Percentiles rank a stretch among this genome's conserved stretches.
These are phyloP conservation scores for Aspergillus texensis DNA, from an alignment of 2,329 filamentous ascomycete genomes.

Conservation along the genomic window DNA sequence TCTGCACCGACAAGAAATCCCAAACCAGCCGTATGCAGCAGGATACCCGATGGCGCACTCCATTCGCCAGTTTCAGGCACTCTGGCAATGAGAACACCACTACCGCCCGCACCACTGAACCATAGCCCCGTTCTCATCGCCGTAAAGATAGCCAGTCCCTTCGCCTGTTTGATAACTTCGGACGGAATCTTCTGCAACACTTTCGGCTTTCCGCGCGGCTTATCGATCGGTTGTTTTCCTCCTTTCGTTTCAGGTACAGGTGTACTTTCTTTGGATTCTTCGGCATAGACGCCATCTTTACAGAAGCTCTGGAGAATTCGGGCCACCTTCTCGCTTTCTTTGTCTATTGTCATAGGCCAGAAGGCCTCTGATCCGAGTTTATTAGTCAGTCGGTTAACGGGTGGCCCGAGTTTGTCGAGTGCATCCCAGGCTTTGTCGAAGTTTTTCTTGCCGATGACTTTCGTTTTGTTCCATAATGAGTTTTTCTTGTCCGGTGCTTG, in stretches of 20 bases:
- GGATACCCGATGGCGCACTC: constrained; percentile 86
- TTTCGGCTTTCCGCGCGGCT: constrained; percentile 61
- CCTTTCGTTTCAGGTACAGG: constrained; percentile 15
- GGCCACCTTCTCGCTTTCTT: constrained; percentile 88
- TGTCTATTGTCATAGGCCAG: constrained; percentile 82
- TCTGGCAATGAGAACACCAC: constrained; percentile 81
- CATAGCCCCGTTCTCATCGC: constrained; percentile 91
- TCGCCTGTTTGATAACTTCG: constrained; percentile 82
- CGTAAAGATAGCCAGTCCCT: constrained; percentile 88
- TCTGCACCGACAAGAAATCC: constrained; percentile 89
- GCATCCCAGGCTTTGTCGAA: constrained; percentile 73
- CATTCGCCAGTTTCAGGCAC: constrained; percentile 78
- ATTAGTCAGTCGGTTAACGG: constrained; percentile 79
- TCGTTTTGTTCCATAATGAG: constrained; percentile 35
- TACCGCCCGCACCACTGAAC: constrained; percentile 89
- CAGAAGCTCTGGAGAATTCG: constrained; percentile 88
- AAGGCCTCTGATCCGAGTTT: constrained; percentile 79
- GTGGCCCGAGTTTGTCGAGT: constrained; percentile 69
- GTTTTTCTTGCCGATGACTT: constrained; percentile 58
- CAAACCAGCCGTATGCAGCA: constrained; percentile 82
- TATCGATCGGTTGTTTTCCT: constrained; percentile 46
- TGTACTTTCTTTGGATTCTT: constrained; percentile 53
- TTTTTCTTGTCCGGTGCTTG: background rate
- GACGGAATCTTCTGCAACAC: constrained; percentile 81
- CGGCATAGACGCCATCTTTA: constrained; percentile 70